A percentile compares a stretch with the other conserved stretches of the same genome.
These are phyloP conservation scores for Bullera alba DNA, from an alignment of 768 basidiomycete genomes.

Conservation along the genomic window DNA sequence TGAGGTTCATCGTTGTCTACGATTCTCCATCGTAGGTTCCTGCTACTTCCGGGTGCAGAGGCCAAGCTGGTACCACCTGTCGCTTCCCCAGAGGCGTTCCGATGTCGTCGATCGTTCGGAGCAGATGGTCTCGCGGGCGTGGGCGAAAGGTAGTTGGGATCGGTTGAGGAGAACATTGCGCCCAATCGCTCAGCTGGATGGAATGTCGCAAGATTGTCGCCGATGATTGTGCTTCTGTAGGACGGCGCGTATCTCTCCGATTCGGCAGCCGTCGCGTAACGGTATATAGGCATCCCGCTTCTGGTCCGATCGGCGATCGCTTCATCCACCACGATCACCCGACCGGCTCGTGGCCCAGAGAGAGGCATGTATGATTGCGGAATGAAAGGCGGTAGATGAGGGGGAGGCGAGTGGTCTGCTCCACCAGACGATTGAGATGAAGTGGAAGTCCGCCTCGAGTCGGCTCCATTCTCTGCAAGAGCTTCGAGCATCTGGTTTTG, in stretches of 20 bases:
- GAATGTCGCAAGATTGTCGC: neutral
- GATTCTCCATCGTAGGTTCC: too few species aligned
- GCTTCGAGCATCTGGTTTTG: conserved; percentile 16
- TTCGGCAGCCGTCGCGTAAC: neutral
- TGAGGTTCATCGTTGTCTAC: neutral
- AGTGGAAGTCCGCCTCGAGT: conserved; percentile 24
- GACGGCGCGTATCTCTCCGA: neutral
- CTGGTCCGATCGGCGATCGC: neutral
- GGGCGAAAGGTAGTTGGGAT: too few species aligned
- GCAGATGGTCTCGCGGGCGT: too few species aligned
- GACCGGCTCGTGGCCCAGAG: neutral
- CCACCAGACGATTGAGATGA: conserved; percentile 20
- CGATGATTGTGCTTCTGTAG: neutral
- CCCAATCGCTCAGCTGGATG: too few species aligned
- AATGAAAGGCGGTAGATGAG: neutral
- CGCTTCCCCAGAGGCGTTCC: too few species aligned
- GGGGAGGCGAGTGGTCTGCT: conserved; percentile 6
- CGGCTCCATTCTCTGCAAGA: conserved; percentile 9
- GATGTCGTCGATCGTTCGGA: too few species aligned
- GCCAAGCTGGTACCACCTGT: too few species aligned
- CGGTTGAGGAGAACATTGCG: too few species aligned
- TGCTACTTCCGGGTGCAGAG: too few species aligned
- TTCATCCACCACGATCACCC: neutral
- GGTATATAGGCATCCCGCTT: neutral
- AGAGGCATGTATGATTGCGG: neutral